Percentiles rank a stretch among this genome's conserved stretches.
phyloP scores from a whole-genome alignment of 1,284 basidiomycete genomes.

The Cryptococcus depauperatus region DNA sequence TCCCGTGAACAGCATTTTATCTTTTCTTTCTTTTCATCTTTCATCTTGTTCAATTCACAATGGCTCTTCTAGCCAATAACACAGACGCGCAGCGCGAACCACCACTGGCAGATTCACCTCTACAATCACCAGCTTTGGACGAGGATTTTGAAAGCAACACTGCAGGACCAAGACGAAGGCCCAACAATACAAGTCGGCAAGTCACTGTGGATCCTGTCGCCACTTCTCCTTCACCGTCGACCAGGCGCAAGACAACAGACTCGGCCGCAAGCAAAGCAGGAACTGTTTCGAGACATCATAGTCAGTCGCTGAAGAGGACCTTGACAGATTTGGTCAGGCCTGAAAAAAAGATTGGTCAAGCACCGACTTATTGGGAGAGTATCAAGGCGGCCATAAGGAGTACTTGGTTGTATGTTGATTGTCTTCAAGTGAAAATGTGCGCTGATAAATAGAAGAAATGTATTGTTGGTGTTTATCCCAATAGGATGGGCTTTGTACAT shows the following conservation, averaged over 20 bases:
- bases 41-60: no score
- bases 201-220: conserved; percentile 9
- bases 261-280: background rate
- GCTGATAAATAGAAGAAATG: conserved; percentile 26
- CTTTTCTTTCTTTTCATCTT: no score
- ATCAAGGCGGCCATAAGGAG: conserved; percentile 38
- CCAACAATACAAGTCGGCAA: background rate
- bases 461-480: conserved; percentile 47
- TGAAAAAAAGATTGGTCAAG: conserved; percentile 38
- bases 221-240: conserved; percentile 2
- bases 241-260: conserved; percentile 1
- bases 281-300: background rate
- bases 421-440: background rate
- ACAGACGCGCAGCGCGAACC: no score
- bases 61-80: no score
- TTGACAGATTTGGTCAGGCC: conserved; percentile 43
- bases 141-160: no score
- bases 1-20: no score
- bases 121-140: no score
- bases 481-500: conserved; percentile 47
- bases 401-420: conserved; percentile 42
- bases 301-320: conserved; percentile 26
- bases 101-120: no score
- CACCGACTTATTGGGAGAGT: conserved; percentile 39
- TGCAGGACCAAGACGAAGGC: conserved; percentile 1